Base-by-base conservation (phyloP, 805 yeast genomes). In the Brettanomyces naardenensis region DNA sequence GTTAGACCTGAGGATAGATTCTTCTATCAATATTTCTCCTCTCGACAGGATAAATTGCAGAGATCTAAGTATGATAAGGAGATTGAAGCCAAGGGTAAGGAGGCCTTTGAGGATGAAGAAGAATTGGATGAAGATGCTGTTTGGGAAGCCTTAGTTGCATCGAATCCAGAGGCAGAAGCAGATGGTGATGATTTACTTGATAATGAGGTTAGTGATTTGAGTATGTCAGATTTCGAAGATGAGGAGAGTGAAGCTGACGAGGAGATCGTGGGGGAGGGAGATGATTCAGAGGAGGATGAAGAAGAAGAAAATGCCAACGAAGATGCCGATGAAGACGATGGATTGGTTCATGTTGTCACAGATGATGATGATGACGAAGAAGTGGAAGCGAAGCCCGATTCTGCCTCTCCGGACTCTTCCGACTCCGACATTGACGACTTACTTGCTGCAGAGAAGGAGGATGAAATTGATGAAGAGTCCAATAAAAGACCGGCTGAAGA, bases 1-100 rank as follows among this genome's bases (percentile, higher is more conserved):
- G 70, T 90, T 39, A 82, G 73, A 43, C 95, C 95, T 2, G 95
- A 87, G 45, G 98, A 90, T 58, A 66, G 71, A 52, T 90, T 90
- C 65, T 87, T 86, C 71, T 77, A 80, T 58, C 87, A 86, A 56
- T 89, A 86, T 64, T 89, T 89, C 63, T 66, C 76, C 17, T 66
- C 72, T 19, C 80, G 80, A 54, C 73, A 73, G 47, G 72, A 58
- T 55, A 67, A 47, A 62, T 47, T 51, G 5, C 41, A 53, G 26
- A 53, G 59, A 27, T 59, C 65, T 23, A 41, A 40, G 48, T 61
- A 39, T 62, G 75, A 69, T 40, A 72, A 58, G 17, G 76, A 69
- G 56, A 47, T 63, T 39, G 61, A 62, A 35, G 58, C 52, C 13
- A 58, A 71, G 49, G 78, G 75, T 38, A 72, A 54, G 9, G 69